Base-by-base conservation (phyloP, 2,329 filamentous ascomycete genomes). In the Plectosphaerella plurivora region DNA sequence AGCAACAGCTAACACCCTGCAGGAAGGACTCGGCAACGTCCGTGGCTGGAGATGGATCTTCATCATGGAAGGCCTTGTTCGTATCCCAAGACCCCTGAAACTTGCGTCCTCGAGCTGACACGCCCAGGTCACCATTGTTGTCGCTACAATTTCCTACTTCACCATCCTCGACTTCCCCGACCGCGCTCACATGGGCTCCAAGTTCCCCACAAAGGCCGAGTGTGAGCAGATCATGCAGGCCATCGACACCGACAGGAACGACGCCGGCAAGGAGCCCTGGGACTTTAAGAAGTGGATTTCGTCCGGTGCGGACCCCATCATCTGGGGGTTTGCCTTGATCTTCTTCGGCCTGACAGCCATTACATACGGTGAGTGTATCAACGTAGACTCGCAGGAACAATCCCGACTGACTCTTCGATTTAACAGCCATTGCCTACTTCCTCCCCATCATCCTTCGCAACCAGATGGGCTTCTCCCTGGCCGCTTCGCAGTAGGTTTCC, bases 201-300 rank as follows among this genome's bases (percentile, higher is more conserved):
- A 22, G 8, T 45, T 48, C 3, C 18, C 50, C 33, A 53, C 42
- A 22, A 50, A 53, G 0, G 76, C 77, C 2, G 88, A 93, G 59
- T 82, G 86, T 12, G 73, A 74, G 3, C 80, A 88, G 16, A 86
- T 93, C 0, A 69, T 89, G 12, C 78, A 82, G 4, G 80, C 89
- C 2, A 73, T 93, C 16, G 81, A 81, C 49, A 70, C 73, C 4
- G 88, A 93, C 63, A 73, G 86, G 55, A 76, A 82, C 1, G 86
- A 79, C 81, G 15, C 78, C 77, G 60, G 82, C 86, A 3, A 46
- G 10, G 88, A 92, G 62, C 73, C 82, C 36, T 91, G 90, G 68
- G 78, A 83, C 54, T 83, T 84, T 73, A 69, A 70, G 1, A 90
- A 89, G 63, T 79, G 33, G 33, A 35, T 48, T 16, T 33, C 46